A percentile compares a stretch with the other conserved stretches of the same genome.
Evolutionary conservation across 2,329 filamentous ascomycete species (phyloP).

Genomic region (Pestalotiopsis sp.): DNA sequence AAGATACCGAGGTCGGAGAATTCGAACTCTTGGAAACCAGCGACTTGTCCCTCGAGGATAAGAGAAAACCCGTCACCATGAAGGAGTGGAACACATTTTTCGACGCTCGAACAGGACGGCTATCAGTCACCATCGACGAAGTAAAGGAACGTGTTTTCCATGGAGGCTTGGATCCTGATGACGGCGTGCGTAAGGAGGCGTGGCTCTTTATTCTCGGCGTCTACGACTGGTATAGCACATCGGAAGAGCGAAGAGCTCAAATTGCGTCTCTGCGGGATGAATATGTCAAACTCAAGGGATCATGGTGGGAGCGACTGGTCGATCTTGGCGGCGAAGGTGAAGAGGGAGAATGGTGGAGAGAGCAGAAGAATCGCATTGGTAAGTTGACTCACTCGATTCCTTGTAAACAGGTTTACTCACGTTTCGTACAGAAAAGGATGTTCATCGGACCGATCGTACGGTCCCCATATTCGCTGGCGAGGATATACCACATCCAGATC

Average conservation of each 20-base stretch:
- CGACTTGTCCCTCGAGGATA: slow-evolving; percentile 74
- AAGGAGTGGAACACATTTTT: slow-evolving; percentile 94
- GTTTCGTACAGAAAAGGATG: slow-evolving; percentile 81
- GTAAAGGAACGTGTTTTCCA: slow-evolving; percentile 98
- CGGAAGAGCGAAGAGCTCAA: slow-evolving; percentile 80
- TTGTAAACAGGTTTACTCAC: slow-evolving; percentile 19
- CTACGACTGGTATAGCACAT: slow-evolving; percentile 89
- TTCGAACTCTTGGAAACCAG: slow-evolving; percentile 89
- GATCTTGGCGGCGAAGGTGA: slow-evolving; percentile 80
- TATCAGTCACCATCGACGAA: slow-evolving; percentile 84
- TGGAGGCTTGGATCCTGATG: slow-evolving; percentile 84
- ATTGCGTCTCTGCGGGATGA: slow-evolving; percentile 87
- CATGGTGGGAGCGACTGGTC: slow-evolving; percentile 94
- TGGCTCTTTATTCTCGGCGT: slow-evolving; percentile 95
- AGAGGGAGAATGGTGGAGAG: slow-evolving; percentile 93
- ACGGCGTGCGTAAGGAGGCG: slow-evolving; percentile 92
- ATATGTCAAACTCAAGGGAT: slow-evolving; percentile 89
- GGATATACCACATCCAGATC: slow-evolving; percentile 94
- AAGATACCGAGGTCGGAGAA: slow-evolving; percentile 92
- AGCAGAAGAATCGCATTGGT: slow-evolving; percentile 93
- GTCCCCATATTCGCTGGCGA: slow-evolving; percentile 96
- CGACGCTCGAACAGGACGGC: slow-evolving; percentile 70
- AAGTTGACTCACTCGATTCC: slow-evolving; percentile 40
- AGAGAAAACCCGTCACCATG: slow-evolving; percentile 75
- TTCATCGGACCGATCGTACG: slow-evolving; percentile 92